Base-by-base conservation (phyloP, 2,329 filamentous ascomycete species). In the Penicillium freii region DNA sequence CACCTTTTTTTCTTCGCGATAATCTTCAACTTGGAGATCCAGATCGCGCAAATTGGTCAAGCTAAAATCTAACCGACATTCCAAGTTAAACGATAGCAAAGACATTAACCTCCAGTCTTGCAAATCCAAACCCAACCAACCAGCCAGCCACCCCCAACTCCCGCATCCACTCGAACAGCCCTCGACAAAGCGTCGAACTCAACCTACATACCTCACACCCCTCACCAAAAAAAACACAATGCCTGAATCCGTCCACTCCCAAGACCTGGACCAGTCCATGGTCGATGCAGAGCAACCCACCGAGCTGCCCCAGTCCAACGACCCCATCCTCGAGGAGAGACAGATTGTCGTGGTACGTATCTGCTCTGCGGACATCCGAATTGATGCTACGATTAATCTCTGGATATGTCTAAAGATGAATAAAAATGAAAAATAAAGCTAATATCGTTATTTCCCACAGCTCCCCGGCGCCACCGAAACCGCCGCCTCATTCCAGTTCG, bases 401-500 rank as follows among this genome's bases (percentile, higher is more conserved):
- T 31, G 1, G 11, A 23, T n/a, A 21, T 21, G 3, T 2, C 2
- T 5, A 34, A n/a, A 33, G 4, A 33, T 10, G 3, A 39, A 11
- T 11, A 17, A 33, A 46, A 9, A 13, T 10, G 13, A 34, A 34
- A 33, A 15, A 13, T 15, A 17, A 51, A 46, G 10, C 42, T 38
- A 43, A 51, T 51, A 38, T 34, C 11, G 21, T 7, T 27, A 13
- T n/a, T 38, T 19, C 56, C 51, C 60, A 5, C 34, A 97, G 93
- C 81, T 97, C 29, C 89, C 91, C 36, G 92, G 92, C 47, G 90
- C 90, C 54, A 89, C 77, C 17, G 89, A 93, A 49, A 93, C 89
- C 9, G 92, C 92, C 5, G 94, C 94, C 31, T 96, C 92, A 17
- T 99, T 97, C 73, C 91, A 97, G 73, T 96, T 99, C 69, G 86